Base-by-base conservation (phyloP, 495 filamentous ascomycete genomes). In the Parathielavia appendiculata region DNA sequence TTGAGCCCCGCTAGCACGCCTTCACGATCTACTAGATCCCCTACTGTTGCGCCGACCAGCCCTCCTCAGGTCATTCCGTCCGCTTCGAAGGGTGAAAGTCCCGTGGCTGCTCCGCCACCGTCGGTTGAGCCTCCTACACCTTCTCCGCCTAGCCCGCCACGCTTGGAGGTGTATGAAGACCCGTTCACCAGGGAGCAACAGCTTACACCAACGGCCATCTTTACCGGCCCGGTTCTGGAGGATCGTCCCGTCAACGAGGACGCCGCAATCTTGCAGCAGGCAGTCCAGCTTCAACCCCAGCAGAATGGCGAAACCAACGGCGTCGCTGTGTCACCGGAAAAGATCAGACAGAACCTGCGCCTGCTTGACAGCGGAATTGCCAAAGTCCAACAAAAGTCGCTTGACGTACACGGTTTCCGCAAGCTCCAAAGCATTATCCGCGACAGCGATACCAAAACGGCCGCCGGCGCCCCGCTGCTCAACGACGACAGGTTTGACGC, bases 331-430 rank as follows among this genome's bases (percentile, higher is more conserved):
- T 74, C 74, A 2, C 76, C 78, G 0, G 79, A 83, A 23, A 82
- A 82, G 53, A 62, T 70, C 20, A 77, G 78, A 41, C 78, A 80
- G 56, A 79, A 81, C 47, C 67, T 70, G 9, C 75, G 79, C 35
- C 69, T 95, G 34, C 80, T 97, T 3, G 79, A 82, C 39, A 93
- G 88, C 61, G 90, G 87, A 49, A 89, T 95, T 60, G 75, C 80
- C 20, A 86, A 87, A 34, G 83, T 96, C 52, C 82, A 81, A 36
- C 80, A 82, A 11, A 79, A 82, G 59, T 82, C 81, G 8, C 81
- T 96, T 38, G 91, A 96, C 65, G 88, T 90, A 6, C 88, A 91
- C 61, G 90, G 88, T 52, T 95, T 96, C 73, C 85, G 92, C 50
- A 91, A 93, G 59, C 72, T 97, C 11, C 92, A 95, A 69, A 80